Base-by-base conservation (phyloP, 169 alveolate genomes). In the Theileria luwenshuni region DNA sequence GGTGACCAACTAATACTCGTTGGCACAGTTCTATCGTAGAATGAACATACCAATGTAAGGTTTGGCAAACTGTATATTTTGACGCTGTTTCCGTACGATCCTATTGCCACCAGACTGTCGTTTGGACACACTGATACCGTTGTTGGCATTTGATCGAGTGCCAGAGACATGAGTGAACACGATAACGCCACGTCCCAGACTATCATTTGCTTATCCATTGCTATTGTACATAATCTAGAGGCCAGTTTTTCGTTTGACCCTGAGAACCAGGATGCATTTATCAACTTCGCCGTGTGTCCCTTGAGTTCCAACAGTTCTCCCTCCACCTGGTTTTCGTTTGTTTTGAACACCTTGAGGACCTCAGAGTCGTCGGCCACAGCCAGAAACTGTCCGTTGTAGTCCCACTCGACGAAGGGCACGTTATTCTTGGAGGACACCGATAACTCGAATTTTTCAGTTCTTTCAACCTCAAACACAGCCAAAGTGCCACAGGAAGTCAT, bases 391-490 rank as follows among this genome's bases (percentile, higher is more conserved):
- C 86, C 86, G 21, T 27, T 21, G 8, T 62, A 28, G 2, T 69
- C 79, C 86, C 86, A 77, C 77, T 65, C 76, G 77, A 76, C 67
- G 67, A 76, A 76, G 42, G 60, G 68, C 41, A 73, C 76, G 54
- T 69, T 70, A 0, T 68, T 67, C 48, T 56, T 54, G 33, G 62
- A n/a, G 13, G 38, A 45, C 30, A 28, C 69, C 52, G 15, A 27
- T 1, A 69, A 32, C 28, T 33, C 45, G 10, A 35, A 41, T 30
- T 28, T 68, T 12, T 47, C 19, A 56, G 35, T 28, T 5, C 64
- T 59, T 10, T 25, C 49, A 25, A 69, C 71, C 47, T 77, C 74
- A 41, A 60, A 77, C 19, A 58, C 23, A 30, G 30, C 48, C 10
- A 77, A 48, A 3, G 28, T 58, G 7, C 80, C 75, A 54, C 62